Evolutionary conservation across 495 filamentous ascomycete genomes (phyloP).

Genomic region (Talaromyces nanjingensis): DNA sequence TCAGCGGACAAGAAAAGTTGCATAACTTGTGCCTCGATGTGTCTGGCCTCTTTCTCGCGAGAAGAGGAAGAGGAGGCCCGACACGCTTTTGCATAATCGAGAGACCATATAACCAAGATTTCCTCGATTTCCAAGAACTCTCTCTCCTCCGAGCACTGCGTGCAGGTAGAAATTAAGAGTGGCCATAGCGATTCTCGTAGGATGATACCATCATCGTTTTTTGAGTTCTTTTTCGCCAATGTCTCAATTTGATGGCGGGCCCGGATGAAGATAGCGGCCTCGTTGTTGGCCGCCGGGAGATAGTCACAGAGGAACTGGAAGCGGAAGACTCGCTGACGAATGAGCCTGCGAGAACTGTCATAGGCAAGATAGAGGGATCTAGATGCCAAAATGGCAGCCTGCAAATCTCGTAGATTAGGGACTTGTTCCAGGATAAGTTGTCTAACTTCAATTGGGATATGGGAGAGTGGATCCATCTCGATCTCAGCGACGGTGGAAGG

Average conservation of each 20-base stretch:
- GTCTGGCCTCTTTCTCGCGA: neutral
- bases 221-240: neutral
- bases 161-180: neutral
- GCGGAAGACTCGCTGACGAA: neutral
- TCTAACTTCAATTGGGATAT: neutral
- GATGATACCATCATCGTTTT: neutral
- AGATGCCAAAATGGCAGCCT: neutral
- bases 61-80: neutral
- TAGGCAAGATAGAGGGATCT: neutral
- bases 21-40: neutral
- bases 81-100: neutral
- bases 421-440: neutral
- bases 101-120: neutral
- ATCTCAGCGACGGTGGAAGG: no score
- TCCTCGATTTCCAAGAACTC: neutral
- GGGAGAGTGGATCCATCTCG: neutral
- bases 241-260: neutral
- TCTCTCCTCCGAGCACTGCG: neutral
- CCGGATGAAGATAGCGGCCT: neutral
- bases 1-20: neutral
- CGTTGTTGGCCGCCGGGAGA: neutral
- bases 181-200: neutral
- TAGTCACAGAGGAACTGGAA: neutral
- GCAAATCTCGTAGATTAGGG: neutral
- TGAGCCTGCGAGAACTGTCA: neutral